phyloP scores from a whole-genome alignment of 2,329 filamentous ascomycete genomes.

The Claviceps arundinis region DNA sequence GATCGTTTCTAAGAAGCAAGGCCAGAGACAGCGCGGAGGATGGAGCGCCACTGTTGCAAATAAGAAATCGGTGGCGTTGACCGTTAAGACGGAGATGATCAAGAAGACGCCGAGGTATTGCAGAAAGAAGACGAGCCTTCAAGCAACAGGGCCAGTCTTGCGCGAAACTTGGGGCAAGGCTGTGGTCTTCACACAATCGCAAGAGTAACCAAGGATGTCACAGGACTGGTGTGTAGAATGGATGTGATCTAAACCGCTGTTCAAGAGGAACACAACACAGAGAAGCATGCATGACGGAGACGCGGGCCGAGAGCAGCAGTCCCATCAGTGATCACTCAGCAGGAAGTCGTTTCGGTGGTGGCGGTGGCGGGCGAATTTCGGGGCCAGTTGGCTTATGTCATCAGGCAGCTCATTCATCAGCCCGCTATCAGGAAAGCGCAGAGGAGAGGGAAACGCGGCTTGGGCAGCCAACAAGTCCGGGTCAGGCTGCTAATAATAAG shows the following conservation, averaged over 20 bases:
- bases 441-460: not conserved
- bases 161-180: not conserved
- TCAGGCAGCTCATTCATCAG: not conserved
- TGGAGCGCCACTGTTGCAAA: too few relatives aligned
- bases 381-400: constrained; percentile 4
- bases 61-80: too few relatives aligned
- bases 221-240: not conserved
- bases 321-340: too few relatives aligned
- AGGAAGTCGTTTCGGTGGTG: too few relatives aligned
- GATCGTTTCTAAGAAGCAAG: not conserved
- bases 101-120: not conserved
- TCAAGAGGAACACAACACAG: not conserved
- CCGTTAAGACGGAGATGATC: too few relatives aligned
- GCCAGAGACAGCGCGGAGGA: too few relatives aligned
- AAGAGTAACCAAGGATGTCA: not conserved
- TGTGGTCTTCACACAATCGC: not conserved
- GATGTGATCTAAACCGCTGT: not conserved
- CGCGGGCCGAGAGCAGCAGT: not conserved
- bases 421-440: not conserved
- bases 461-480: not conserved
- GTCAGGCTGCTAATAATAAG: not conserved
- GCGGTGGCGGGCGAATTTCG: constrained; percentile 2
- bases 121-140: not conserved
- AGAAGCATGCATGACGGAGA: not conserved
- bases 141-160: not conserved